Evolutionary conservation across 1,284 basidiomycete genomes (phyloP).

Genomic region (Phellinidium pouzarii): DNA sequence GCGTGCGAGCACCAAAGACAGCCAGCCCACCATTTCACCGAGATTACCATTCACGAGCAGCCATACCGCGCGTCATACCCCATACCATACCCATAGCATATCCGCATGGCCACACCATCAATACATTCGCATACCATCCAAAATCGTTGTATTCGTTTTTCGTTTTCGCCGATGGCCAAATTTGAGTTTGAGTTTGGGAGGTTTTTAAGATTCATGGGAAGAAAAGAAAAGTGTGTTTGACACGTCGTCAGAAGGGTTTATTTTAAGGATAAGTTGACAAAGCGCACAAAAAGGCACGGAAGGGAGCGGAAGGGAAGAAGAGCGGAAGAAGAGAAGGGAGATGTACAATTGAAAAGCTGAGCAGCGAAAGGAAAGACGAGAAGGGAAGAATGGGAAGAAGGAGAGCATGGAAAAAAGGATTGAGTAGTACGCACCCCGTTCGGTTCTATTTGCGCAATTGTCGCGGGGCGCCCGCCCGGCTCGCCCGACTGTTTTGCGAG

Average conservation of each 20-base stretch:
- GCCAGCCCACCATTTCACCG: conserved; percentile 9
- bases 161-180: not conserved
- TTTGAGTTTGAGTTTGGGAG: conserved; percentile 9
- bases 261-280: conserved; percentile 9
- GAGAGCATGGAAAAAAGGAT: conserved; percentile 14
- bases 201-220: conserved; percentile 15
- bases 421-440: conserved; percentile 64
- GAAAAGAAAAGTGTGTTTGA: conserved; percentile 1
- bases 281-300: conserved; percentile 6
- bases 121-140: not conserved
- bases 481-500: conserved; percentile 92
- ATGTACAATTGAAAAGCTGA: conserved; percentile 7
- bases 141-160: too few species aligned
- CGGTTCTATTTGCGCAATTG: conserved; percentile 80
- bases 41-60: conserved; percentile 1
- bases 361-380: conserved; percentile 5
- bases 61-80: not conserved
- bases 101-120: not conserved
- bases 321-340: not conserved
- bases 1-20: not conserved
- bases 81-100: not conserved
- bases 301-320: conserved; percentile 5
- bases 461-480: conserved; percentile 82
- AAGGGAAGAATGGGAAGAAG: conserved; percentile 19
- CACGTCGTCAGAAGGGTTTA: conserved; percentile 14